Base-by-base conservation (phyloP, 352 stramenopile species). In the Paralagenidium karlingii region DNA sequence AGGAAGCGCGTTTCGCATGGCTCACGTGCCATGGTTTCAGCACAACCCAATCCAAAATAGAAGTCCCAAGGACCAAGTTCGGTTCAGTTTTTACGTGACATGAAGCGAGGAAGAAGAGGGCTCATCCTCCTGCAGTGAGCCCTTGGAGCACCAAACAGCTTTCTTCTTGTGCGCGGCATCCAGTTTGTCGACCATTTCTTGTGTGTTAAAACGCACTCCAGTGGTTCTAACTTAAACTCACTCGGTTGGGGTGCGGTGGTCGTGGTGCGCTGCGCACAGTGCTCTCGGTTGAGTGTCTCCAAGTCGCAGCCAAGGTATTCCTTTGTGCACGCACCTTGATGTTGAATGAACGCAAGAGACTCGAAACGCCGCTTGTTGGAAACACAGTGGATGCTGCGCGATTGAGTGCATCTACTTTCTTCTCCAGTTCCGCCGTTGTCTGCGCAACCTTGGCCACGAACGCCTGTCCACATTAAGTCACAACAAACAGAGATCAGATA, bases 291-390 rank as follows among this genome's bases (percentile, higher is more conserved):
- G n/a, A n/a, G n/a, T n/a, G n/a, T n/a, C n/a, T n/a, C n/a, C n/a
- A n/a, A n/a, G n/a, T n/a, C n/a, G n/a, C n/a, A n/a, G n/a, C n/a
- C n/a, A n/a, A n/a, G n/a, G n/a, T n/a, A n/a, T n/a, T n/a, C n/a
- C n/a, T n/a, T n/a, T n/a, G n/a, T n/a, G n/a, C n/a, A n/a, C 41
- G 24, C 22, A 87, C 75, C 67, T 83, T 86, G 19, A 79, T 68
- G 1, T 60, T 68, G 27, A 89, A 62, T 9, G 65, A 82, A 13
- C 71, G 67, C 29, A 89, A 49, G 22, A 71, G 58, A 34, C 59
- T 81, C 12, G 78, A 56, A 28, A 81, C 68, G 13, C 53, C 56
- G 11, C 51, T 58, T 15, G 62, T 49, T 27, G 76, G 71, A 31
- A 89, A 83, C n/a, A 86, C 55, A 11, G 71, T 55, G 5, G 53